phyloP scores from a whole-genome alignment of 805 yeast species.

The Nakazawaea molendinolei region DNA sequence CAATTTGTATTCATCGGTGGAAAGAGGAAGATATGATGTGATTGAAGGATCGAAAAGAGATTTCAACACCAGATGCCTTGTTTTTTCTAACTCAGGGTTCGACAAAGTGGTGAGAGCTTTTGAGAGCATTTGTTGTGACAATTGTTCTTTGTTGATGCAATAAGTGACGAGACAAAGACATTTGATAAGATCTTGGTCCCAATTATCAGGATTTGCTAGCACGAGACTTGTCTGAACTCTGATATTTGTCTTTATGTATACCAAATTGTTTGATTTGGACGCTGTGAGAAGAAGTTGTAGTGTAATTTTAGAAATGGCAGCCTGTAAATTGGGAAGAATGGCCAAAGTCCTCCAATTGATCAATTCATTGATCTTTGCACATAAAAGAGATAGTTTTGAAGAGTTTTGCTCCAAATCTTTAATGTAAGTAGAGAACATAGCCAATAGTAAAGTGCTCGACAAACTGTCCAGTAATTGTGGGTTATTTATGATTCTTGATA shows the following conservation, averaged over 20 bases:
- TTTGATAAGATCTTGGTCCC: constrained; percentile 2
- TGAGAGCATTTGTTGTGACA: background rate
- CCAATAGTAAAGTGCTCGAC: constrained; percentile 22
- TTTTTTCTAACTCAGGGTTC: too few species aligned
- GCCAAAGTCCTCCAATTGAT: constrained; percentile 23
- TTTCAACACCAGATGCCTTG: too few species aligned
- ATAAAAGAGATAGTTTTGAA: constrained; percentile 14
- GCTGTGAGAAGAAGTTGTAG: constrained; percentile 18
- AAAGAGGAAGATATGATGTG: too few species aligned
- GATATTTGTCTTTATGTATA: constrained; percentile 18
- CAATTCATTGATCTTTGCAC: constrained; percentile 19
- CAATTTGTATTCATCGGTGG: constrained; percentile 1
- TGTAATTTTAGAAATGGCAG: constrained; percentile 20
- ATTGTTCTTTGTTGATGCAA: background rate
- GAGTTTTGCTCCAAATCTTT: constrained; percentile 15
- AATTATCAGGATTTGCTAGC: background rate
- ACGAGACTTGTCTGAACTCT: constrained; percentile 12
- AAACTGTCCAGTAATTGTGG: too few species aligned
- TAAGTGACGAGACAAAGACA: background rate
- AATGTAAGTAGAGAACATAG: constrained; percentile 16
- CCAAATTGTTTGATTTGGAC: constrained; percentile 13
- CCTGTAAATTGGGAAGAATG: constrained; percentile 20
- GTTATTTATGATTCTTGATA: too few species aligned
- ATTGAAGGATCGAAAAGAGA: too few species aligned
- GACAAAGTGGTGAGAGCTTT: too few species aligned